These are phyloP conservation scores for Aspergillus indologenus DNA, from an alignment of 495 filamentous ascomycete genomes.

Conservation along the genomic window DNA sequence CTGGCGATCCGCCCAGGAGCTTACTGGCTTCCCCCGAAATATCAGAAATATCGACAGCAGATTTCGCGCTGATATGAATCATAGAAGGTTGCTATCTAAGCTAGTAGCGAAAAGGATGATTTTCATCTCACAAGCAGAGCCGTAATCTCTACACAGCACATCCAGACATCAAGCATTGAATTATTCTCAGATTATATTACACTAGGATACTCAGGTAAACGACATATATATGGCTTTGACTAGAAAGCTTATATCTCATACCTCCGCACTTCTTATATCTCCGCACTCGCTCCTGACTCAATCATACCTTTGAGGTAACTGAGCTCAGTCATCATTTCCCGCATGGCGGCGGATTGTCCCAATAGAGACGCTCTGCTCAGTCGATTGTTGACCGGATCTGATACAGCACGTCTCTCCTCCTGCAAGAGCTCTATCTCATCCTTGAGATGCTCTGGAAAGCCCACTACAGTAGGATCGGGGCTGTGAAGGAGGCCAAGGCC, in stretches of 20 bases:
- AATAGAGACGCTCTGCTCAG: constrained; percentile 25
- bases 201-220: neutral
- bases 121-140: no score
- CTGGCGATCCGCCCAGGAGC: neutral
- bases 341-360: constrained; percentile 39
- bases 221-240: neutral
- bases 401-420: constrained; percentile 9
- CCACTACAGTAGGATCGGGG: constrained; percentile 24
- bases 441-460: constrained; percentile 23
- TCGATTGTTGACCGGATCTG: constrained; percentile 15
- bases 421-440: constrained; percentile 11
- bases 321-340: constrained; percentile 51
- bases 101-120: no score
- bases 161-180: neutral
- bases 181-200: no score
- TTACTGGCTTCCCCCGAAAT: neutral
- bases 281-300: constrained; percentile 28
- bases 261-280: constrained; percentile 20
- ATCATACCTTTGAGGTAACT: constrained; percentile 53
- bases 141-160: no score
- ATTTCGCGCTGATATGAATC: no score
- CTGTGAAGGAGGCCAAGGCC: constrained; percentile 30
- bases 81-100: no score
- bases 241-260: neutral
- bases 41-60: neutral